phyloP scores from a whole-genome alignment of 2,329 filamentous ascomycete species.

The Fusarium protoensiforme region DNA sequence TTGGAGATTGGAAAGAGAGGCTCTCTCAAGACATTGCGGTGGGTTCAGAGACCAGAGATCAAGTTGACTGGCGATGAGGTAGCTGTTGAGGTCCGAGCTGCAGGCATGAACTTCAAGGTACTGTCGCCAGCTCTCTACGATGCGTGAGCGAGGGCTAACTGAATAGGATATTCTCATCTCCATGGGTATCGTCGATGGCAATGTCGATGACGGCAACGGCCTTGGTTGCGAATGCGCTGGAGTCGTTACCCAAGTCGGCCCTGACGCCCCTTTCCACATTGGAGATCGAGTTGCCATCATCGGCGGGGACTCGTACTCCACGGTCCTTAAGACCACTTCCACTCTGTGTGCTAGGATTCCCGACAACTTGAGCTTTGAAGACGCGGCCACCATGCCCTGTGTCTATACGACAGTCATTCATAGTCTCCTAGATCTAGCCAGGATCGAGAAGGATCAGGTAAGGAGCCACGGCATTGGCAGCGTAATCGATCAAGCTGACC shows the following conservation, averaged over 20 bases:
- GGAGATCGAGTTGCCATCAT: neutral
- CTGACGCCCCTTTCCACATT: neutral
- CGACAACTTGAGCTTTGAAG: conserved; percentile 24
- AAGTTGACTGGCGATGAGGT: neutral
- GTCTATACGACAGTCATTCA: neutral
- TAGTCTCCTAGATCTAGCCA: neutral
- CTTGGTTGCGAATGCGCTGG: neutral
- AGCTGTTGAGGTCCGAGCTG: neutral
- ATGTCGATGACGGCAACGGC: neutral
- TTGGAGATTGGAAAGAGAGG: neutral
- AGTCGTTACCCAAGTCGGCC: neutral
- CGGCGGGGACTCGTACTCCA: neutral
- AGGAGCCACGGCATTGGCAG: too few relatives aligned
- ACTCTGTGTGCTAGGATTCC: neutral
- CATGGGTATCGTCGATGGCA: neutral
- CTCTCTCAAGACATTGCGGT: neutral
- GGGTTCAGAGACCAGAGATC: neutral
- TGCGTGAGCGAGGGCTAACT: neutral
- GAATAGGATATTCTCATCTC: neutral
- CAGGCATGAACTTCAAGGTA: neutral
- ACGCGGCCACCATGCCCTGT: neutral
- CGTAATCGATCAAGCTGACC: neutral
- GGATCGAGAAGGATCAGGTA: too few relatives aligned
- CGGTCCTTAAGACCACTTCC: neutral
- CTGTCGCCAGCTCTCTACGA: neutral